Evolutionary conservation across 1,139 yeast genomes (phyloP).

Genomic region (Lodderomyces theae): DNA sequence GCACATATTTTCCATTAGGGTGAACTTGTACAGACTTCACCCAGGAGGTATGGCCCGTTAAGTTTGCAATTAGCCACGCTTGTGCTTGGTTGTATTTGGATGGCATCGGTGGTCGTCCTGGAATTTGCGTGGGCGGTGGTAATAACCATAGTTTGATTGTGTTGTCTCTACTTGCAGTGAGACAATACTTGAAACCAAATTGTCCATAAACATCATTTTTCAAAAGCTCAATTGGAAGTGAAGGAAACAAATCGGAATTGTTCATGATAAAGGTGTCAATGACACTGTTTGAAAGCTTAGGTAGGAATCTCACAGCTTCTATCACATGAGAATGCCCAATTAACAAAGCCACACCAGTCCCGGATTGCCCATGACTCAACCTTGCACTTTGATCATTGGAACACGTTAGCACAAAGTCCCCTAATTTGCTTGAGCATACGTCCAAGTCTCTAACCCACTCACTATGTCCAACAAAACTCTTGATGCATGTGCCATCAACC

Average conservation of each 20-base stretch:
- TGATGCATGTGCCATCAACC: constrained; percentile 62
- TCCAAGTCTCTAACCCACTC: constrained; percentile 85
- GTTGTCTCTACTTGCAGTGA: constrained; percentile 83
- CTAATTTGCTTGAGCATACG: constrained; percentile 25
- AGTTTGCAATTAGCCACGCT: constrained; percentile 54
- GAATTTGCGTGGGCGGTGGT: constrained; percentile 54
- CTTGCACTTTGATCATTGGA: constrained; percentile 81
- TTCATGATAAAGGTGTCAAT: constrained; percentile 49
- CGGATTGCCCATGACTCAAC: constrained; percentile 60
- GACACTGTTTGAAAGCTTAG: constrained; percentile 45
- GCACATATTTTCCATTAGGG: constrained; percentile 69
- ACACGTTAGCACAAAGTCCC: constrained; percentile 67
- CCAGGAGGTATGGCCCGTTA: constrained; percentile 86
- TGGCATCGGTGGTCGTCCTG: constrained; percentile 59
- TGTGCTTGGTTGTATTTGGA: constrained; percentile 50
- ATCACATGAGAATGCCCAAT: constrained; percentile 84
- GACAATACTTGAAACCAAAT: constrained; percentile 64
- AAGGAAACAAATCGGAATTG: constrained; percentile 30
- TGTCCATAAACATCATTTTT: constrained; percentile 28
- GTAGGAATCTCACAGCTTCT: constrained; percentile 71
- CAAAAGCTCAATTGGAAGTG: constrained; percentile 33
- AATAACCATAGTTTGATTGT: constrained; percentile 72
- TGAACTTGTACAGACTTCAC: constrained; percentile 68
- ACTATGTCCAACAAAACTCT: constrained; percentile 72
- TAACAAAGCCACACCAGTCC: constrained; percentile 66